phyloP scores from a whole-genome alignment of 2,329 filamentous ascomycete species.

The Fusarium sp. region DNA sequence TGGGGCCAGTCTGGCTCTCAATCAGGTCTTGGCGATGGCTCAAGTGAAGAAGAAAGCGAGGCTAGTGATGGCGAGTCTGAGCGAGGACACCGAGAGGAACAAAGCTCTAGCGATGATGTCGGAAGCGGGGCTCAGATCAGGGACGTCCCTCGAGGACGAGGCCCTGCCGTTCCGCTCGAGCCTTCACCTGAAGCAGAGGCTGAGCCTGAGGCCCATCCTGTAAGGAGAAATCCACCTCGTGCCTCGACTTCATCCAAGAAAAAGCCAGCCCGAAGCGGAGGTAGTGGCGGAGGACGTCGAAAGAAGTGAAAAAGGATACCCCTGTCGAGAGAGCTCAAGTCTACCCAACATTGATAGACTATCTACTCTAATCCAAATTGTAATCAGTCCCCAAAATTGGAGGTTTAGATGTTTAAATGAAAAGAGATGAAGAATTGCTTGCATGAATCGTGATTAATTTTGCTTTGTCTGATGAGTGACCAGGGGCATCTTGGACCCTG shows the following conservation, averaged over 20 bases:
- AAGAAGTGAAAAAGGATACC: slow-evolving; percentile 47
- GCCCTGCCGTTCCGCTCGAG: slow-evolving; percentile 56
- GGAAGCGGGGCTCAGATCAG: slow-evolving; percentile 51
- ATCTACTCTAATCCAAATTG: slow-evolving; percentile 23
- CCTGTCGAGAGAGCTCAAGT: slow-evolving; percentile 7
- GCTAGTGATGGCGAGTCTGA: slow-evolving; percentile 43
- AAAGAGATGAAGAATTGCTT: background rate
- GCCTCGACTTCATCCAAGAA: slow-evolving; percentile 54
- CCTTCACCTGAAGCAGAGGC: slow-evolving; percentile 45
- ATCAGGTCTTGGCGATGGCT: slow-evolving; percentile 47
- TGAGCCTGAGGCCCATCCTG: slow-evolving; percentile 44
- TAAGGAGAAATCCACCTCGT: slow-evolving; percentile 54
- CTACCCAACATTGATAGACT: slow-evolving; percentile 27
- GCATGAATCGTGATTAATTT: background rate
- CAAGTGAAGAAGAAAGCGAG: slow-evolving; percentile 52
- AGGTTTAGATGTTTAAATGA: background rate
- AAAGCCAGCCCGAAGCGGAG: slow-evolving; percentile 44
- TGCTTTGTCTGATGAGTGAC: background rate
- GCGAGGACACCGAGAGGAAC: slow-evolving; percentile 46
- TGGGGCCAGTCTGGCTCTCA: slow-evolving; percentile 50
- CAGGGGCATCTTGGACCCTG: background rate
- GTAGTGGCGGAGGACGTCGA: slow-evolving; percentile 47
- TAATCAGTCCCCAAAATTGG: slow-evolving; percentile 6
- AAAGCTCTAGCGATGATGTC: slow-evolving; percentile 53
- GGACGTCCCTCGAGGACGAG: slow-evolving; percentile 45